phyloP scores from a whole-genome alignment of 768 basidiomycete species.

The Fibroporia radiculosa region DNA sequence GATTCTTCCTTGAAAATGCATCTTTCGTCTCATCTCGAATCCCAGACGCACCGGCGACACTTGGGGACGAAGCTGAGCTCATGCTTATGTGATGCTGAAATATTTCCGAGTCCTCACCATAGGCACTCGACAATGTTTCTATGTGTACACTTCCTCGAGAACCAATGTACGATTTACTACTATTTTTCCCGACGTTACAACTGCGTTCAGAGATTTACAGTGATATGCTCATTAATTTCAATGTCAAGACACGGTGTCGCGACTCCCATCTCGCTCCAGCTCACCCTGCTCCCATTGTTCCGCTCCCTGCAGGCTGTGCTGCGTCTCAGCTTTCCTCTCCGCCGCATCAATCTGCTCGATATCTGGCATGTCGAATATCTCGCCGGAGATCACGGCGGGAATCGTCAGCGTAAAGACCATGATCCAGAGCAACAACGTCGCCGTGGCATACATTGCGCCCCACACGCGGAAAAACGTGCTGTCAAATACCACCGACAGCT shows the following conservation, averaged over 20 bases:
- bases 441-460: constrained; percentile 47
- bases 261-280: neutral
- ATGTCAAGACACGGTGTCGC: neutral
- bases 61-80: too few species aligned
- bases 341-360: constrained; percentile 23
- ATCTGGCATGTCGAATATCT: constrained; percentile 37
- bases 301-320: neutral
- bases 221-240: too few species aligned
- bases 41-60: too few species aligned
- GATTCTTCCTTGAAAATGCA: too few species aligned
- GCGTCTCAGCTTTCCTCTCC: neutral
- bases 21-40: too few species aligned
- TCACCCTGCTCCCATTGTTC: neutral
- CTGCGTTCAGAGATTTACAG: too few species aligned
- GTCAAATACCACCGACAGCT: constrained; percentile 40
- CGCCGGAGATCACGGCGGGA: constrained; percentile 24
- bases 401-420: constrained; percentile 38
- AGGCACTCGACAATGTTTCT: too few species aligned
- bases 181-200: too few species aligned
- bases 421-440: constrained; percentile 46
- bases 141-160: too few species aligned
- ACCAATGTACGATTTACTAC: too few species aligned
- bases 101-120: too few species aligned
- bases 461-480: constrained; percentile 48
- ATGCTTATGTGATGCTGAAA: too few species aligned